phyloP scores from a whole-genome alignment of 169 alveolate species.

The Eimeria necatrix region DNA sequence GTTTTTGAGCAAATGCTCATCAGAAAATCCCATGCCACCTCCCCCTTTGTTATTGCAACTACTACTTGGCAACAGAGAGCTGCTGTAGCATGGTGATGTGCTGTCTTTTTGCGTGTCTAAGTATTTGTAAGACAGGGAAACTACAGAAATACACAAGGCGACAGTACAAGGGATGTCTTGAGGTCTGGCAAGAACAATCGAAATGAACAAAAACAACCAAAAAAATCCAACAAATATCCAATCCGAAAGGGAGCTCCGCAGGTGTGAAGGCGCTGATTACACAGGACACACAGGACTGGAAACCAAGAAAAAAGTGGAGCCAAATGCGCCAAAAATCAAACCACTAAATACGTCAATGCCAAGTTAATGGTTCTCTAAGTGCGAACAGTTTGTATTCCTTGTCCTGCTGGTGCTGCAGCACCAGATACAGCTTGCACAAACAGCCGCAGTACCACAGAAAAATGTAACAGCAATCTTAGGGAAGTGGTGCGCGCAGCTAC shows the following conservation, averaged over 20 bases:
- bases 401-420: background rate
- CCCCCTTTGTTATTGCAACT: background rate
- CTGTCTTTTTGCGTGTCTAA: conserved; percentile 21
- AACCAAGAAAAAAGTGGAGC: background rate
- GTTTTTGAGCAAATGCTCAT: background rate
- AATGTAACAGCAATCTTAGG: no score
- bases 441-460: background rate
- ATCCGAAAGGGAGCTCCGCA: background rate
- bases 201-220: conserved; percentile 58
- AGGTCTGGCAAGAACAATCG: conserved; percentile 7
- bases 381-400: no score
- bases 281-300: background rate
- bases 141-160: conserved; percentile 29
- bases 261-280: background rate
- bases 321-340: no score
- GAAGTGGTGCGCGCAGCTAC: no score
- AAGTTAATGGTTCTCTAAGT: no score
- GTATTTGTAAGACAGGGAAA: conserved; percentile 61
- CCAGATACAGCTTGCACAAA: background rate
- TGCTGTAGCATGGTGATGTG: conserved; percentile 68
- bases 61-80: conserved; percentile 24
- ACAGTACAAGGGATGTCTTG: conserved; percentile 44
- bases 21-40: background rate
- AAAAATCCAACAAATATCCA: background rate
- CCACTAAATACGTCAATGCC: no score